These are phyloP conservation scores for Clarkia xantiana DNA, from an alignment of 345 rosid genomes.

Conservation along the genomic window DNA sequence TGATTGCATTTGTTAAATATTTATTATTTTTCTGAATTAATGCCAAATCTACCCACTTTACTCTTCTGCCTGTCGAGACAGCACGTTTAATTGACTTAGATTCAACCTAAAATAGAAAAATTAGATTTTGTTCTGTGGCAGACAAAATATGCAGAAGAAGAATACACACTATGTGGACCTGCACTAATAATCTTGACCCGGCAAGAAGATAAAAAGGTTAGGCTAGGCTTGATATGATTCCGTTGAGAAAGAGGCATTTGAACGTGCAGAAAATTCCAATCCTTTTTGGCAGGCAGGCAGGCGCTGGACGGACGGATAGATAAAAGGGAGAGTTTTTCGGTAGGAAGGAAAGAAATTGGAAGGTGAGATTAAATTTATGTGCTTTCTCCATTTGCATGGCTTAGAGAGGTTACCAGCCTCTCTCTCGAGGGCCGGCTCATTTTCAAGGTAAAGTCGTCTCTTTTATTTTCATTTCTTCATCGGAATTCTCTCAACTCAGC, in stretches of 20 bases:
- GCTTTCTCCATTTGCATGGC: conserved; percentile 1
- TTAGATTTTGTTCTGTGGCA: too few species aligned
- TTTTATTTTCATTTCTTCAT: neutral
- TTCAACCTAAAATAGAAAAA: too few species aligned
- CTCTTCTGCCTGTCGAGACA: too few species aligned
- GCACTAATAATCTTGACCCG: neutral
- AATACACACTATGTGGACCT: conserved; percentile 2
- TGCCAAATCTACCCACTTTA: too few species aligned
- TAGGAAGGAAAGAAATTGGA: neutral
- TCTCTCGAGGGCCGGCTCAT: too few species aligned
- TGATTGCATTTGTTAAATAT: too few species aligned
- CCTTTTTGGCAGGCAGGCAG: conserved; percentile 5
- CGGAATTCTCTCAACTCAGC: neutral
- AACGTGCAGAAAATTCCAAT: conserved; percentile 3
- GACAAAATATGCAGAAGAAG: neutral
- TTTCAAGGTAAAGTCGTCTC: neutral
- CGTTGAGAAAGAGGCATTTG: conserved; percentile 6
- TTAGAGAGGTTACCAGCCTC: conserved; percentile 6
- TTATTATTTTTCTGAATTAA: too few species aligned
- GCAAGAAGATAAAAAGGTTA: too few species aligned
- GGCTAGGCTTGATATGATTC: too few species aligned
- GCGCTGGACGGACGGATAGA: conserved; percentile 5
- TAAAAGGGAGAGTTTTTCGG: conserved; percentile 8
- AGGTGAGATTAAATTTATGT: neutral
- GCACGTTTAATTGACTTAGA: too few species aligned